These are phyloP conservation scores for Neurospora sp. DNA, from an alignment of 495 filamentous ascomycete species.

Conservation along the genomic window DNA sequence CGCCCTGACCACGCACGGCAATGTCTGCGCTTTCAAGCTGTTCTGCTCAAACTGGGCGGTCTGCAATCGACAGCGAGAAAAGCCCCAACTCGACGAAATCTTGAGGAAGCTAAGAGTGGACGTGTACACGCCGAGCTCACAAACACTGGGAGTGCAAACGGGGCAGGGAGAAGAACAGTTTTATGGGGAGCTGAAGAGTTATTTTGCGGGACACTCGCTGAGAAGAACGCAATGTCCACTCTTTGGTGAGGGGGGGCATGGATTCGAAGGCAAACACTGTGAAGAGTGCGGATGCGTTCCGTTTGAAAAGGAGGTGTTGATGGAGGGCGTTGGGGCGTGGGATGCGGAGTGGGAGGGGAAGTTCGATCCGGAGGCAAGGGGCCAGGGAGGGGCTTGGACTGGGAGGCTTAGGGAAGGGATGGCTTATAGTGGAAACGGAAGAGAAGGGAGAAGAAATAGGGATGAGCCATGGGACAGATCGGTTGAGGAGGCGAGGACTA, in stretches of 20 bases:
- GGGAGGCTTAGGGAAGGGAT: neutral
- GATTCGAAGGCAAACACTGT: neutral
- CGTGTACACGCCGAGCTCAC: neutral
- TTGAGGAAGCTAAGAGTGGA: constrained; percentile 6
- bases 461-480: neutral
- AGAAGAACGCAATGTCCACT: neutral
- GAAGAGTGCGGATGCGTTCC: neutral
- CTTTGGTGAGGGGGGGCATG: neutral
- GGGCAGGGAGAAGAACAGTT: neutral
- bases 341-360: neutral
- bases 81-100: neutral
- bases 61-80: neutral
- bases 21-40: constrained; percentile 1
- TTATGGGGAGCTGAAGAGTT: neutral
- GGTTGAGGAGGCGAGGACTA: neutral
- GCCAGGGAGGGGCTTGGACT: neutral
- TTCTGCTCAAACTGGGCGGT: constrained; percentile 6
- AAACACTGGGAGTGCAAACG: neutral
- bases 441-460: neutral
- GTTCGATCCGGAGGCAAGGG: neutral
- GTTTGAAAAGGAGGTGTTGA: neutral
- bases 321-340: neutral
- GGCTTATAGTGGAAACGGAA: neutral
- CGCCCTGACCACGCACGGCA: neutral
- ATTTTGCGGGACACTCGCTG: neutral